Base-by-base conservation (phyloP, 306 rosid species). In the Cicer yamashitae region DNA sequence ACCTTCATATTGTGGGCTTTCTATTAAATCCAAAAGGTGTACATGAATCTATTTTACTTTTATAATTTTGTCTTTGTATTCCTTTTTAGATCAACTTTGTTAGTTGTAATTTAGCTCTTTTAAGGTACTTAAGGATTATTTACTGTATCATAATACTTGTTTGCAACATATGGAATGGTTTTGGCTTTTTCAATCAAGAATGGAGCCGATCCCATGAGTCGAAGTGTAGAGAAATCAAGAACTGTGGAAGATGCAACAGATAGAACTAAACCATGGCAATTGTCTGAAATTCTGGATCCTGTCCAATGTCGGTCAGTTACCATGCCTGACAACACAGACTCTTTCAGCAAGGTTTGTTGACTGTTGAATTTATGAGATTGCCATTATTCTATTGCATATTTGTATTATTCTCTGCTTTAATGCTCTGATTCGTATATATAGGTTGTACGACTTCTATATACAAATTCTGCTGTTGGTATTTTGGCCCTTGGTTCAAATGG, bases 401-500 rank as follows among this genome's bases (percentile, higher is more conserved):
- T 37, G 62, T 44, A 60, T 58, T 72, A 62, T 53, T 18, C 50
- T 22, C 9, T 61, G 66, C 63, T 69, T 66, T 34, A 70, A 69
- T 45, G 52, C 3, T 52, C 60, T 22, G 60, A 67, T 70, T 67
- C 48, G n/a, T 76, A 17, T 77, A 30, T 72, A 30, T 72, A 93
- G 98, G 96, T 90, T 65, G 84, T 88, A 71, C 83, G 93, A 70
- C 96, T 93, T 75, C 67, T 93, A 7, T 90, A 93, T 80, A 85
- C 96, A 18, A 89, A 88, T 82, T 82, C 88, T 51, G 98, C 90
- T 58, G 84, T 70, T 69, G 96, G 96, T 68, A 80, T 93, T 82
- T 83, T 93, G 86, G 98, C 98, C 67, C 94, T 93, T 73, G 93
- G 96, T 76, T 87, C 96, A 70, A 89, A 89, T 76, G 98, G 98